Percentiles rank a stretch among this genome's conserved stretches.
These are phyloP conservation scores for Ephemerocybe angulata DNA, from an alignment of 768 basidiomycete species.

Conservation along the genomic window DNA sequence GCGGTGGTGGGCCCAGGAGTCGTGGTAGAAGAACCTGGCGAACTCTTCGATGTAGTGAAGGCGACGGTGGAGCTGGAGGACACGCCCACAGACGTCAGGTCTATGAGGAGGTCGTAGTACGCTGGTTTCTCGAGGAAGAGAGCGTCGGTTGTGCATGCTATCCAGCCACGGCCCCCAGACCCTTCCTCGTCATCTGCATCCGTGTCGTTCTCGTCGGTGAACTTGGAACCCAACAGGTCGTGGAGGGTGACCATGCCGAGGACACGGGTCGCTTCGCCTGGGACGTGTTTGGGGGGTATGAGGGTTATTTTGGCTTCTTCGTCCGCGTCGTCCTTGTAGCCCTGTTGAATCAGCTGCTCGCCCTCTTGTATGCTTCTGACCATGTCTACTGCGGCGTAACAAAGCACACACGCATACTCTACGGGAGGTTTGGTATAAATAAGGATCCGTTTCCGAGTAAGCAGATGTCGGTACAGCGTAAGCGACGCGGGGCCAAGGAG, in stretches of 20 bases:
- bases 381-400: constrained; percentile 60
- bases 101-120: constrained; percentile 78
- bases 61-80: not conserved
- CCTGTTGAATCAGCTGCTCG: constrained; percentile 21
- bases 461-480: constrained; percentile 75
- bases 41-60: not conserved
- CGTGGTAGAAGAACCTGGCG: not conserved
- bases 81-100: constrained; percentile 47
- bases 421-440: constrained; percentile 80
- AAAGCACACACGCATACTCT: constrained; percentile 73
- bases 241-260: constrained; percentile 78
- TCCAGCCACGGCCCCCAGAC: constrained; percentile 69
- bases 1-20: not conserved
- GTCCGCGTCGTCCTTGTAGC: not conserved
- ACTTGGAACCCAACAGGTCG: constrained; percentile 39
- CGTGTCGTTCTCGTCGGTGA: constrained; percentile 23
- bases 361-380: constrained; percentile 37
- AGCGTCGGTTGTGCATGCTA: constrained; percentile 86
- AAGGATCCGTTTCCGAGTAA: constrained; percentile 70
- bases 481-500: constrained; percentile 76
- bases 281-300: constrained; percentile 29
- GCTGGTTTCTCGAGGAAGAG: constrained; percentile 79
- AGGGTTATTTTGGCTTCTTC: not conserved
- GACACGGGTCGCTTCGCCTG: constrained; percentile 52
- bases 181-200: constrained; percentile 46